These are phyloP conservation scores for Tilletia caries DNA, from an alignment of 1,284 basidiomycete genomes.

Conservation along the genomic window DNA sequence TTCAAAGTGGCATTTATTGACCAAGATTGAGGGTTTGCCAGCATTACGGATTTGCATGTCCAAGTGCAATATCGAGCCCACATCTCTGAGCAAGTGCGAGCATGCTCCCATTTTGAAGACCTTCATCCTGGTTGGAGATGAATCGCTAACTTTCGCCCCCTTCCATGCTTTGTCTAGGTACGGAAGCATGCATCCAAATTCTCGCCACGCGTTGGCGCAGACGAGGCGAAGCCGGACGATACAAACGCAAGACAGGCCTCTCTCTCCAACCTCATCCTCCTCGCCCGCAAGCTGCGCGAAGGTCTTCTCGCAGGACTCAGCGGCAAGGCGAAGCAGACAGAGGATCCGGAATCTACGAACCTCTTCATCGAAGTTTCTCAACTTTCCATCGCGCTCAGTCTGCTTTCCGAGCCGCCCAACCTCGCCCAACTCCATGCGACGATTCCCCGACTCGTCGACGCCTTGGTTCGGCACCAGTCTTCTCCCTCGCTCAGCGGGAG, in stretches of 20 bases:
- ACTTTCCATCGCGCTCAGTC: neutral
- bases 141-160: conserved; percentile 1
- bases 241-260: neutral
- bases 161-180: neutral
- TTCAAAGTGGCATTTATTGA: neutral
- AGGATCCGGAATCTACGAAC: neutral
- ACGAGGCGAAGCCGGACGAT: neutral
- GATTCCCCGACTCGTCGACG: neutral
- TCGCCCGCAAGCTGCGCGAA: conserved; percentile 29
- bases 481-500: neutral
- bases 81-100: conserved; percentile 20
- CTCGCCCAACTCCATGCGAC: neutral
- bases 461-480: neutral
- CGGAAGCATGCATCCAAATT: neutral
- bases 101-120: neutral
- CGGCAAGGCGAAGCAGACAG: neutral
- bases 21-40: neutral
- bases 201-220: conserved; percentile 15
- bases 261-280: conserved; percentile 16
- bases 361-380: neutral
- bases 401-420: neutral
- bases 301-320: conserved; percentile 19
- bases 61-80: conserved; percentile 26
- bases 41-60: conserved; percentile 18
- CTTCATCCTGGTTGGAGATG: neutral